Percentiles rank a stretch among this genome's conserved stretches.
phyloP scores from a whole-genome alignment of 495 filamentous ascomycete species.

The Lasiosphaeriaceae sp. region DNA sequence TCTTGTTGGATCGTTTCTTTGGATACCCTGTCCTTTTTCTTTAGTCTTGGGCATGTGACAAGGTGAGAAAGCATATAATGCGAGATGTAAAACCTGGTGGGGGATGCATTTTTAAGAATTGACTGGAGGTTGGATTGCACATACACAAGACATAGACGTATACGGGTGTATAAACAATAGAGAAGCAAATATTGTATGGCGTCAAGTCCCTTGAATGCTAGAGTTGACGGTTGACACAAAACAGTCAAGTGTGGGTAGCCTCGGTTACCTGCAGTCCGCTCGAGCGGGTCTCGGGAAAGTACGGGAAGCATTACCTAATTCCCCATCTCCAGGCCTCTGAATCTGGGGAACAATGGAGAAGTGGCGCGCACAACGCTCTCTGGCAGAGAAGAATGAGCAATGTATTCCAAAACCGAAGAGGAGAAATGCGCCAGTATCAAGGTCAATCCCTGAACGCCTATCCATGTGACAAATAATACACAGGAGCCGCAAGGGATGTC shows the following conservation, averaged over 20 bases:
- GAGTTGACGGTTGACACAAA: no score
- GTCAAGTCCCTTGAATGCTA: no score
- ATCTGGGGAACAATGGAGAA: not conserved
- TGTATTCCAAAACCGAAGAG: not conserved
- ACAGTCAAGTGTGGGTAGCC: not conserved
- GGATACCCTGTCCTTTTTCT: no score
- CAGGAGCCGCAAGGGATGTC: not conserved
- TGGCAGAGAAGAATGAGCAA: not conserved
- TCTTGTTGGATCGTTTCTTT: not conserved
- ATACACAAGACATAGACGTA: no score
- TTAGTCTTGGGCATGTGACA: no score
- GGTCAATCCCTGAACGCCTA: conserved; percentile 3
- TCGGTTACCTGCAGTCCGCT: conserved; percentile 1
- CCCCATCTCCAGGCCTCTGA: not conserved
- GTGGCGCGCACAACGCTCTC: not conserved
- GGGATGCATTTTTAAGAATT: no score
- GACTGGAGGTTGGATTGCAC: no score
- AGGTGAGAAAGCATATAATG: no score
- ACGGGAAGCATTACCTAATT: conserved; percentile 5
- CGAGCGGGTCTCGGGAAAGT: conserved; percentile 7
- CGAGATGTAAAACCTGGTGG: no score
- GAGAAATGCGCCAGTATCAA: not conserved
- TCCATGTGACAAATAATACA: not conserved
- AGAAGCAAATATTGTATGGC: no score
- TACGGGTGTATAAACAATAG: no score